Base-by-base conservation (phyloP, 192 early-diverging fungal genomes). In the Backusella macrospora region DNA sequence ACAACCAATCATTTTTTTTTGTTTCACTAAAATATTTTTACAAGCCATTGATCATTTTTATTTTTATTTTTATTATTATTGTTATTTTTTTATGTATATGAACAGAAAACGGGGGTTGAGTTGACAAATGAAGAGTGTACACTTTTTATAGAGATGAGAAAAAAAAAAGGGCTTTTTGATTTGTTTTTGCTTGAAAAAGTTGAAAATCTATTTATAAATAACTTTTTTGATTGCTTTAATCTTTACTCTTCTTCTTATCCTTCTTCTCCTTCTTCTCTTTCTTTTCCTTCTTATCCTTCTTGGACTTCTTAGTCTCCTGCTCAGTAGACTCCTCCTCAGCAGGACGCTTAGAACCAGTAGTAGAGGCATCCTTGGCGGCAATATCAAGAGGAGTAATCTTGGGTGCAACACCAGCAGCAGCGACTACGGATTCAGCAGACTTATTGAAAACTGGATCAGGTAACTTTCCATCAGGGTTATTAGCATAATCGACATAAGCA, bases 401-500 rank as follows among this genome's bases (percentile, higher is more conserved):
- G 21, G 77, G 80, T 49, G 80, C 82, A 34, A 78, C 63, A 45
- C 79, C 79, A 49, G 68, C 74, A 68, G 80, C 74, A n/a, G 72
- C 72, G 26, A 76, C 78, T 40, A 70, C 38, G 34, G 73, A 72
- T 9, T 67, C 40, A 62, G 78, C 59, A 40, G 76, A 37, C 29
- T 62, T 68, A 45, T 76, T 65, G 23, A 81, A 68, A 37, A 63
- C 72, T 16, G 76, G 74, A 2, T 66, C 73, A 10, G 70, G 73
- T 18, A 74, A 46, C 70, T 72, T 68, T 43, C 70, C 82, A 16
- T 76, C 72, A 38, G 82, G 75, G 78, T 76, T 74, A 68, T 77
- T 82, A 16, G 52, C 79, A 68, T 84, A 94, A 73, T 96, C 93
- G 59, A 91, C 88, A 80, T 92, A 94, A 34, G 72, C 82, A 74